phyloP scores from a whole-genome alignment of 2,329 filamentous ascomycete species.

The Leptodontidium sp. region DNA sequence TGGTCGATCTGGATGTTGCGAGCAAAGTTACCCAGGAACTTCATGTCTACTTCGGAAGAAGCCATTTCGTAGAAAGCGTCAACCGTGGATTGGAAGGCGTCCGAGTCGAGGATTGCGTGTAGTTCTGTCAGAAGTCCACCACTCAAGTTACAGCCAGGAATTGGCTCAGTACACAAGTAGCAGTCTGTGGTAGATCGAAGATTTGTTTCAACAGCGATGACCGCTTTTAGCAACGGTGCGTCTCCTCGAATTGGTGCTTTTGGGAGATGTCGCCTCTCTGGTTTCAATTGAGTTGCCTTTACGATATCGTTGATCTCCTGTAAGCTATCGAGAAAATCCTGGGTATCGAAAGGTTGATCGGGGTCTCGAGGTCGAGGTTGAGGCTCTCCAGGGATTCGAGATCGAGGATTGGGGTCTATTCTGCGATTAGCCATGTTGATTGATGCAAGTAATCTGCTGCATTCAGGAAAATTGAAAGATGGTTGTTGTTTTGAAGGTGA shows the following conservation, averaged over 20 bases:
- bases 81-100: not conserved
- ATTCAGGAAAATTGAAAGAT: not conserved
- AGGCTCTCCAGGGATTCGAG: not conserved
- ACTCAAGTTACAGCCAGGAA: not conserved
- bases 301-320: not conserved
- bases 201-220: not conserved
- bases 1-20: conserved; percentile 80
- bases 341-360: not conserved
- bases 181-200: not conserved
- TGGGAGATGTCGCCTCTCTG: conserved; percentile 5
- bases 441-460: not conserved
- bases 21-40: conserved; percentile 91
- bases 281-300: not conserved
- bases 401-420: not conserved
- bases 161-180: not conserved
- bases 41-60: conserved; percentile 96
- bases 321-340: not conserved
- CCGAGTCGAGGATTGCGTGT: not conserved
- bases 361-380: not conserved
- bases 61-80: conserved; percentile 68
- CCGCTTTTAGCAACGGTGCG: not conserved
- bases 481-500: not conserved
- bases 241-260: not conserved
- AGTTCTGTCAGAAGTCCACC: not conserved
- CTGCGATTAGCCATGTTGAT: conserved; percentile 6